Base-by-base conservation (phyloP, 345 rosid genomes). In the Punica granatum region DNA sequence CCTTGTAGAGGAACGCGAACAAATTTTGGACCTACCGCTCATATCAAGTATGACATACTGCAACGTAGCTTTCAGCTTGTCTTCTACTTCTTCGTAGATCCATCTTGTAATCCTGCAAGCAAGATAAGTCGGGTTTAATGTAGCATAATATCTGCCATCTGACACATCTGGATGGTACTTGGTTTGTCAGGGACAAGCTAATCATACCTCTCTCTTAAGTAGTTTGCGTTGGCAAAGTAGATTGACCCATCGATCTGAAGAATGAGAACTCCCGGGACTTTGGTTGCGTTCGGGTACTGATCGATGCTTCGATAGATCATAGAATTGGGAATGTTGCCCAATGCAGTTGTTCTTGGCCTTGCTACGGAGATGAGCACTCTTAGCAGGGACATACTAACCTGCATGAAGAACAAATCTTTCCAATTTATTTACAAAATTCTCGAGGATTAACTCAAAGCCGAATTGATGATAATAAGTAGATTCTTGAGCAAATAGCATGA, bases 21-120 rank as follows among this genome's bases (percentile, higher is more conserved):
- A 58, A 56, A 32, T 23, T 16, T 10, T 23, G 18, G 34, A 53
- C 75, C 48, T 78, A 87, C 97, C 92, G 31, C 87, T 88, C 85
- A 91, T 70, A 77, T 89, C 90, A 25, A 94, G 79, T 65, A 94
- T 82, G 48, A 94, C 81, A 75, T 83, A 87, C 54, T 90, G 96
- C 67, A 94, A 78, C 69, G 85, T 79, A 32, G 81, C 68, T 68
- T 81, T 88, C 54, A 86, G 51, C 74, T 73, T 83, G 25, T 84
- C 90, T 81, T 88, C 96, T 73, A 85, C 96, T 77, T 92, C 97
- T 48, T 92, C 98, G 65, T 84, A 77, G 8, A 94, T 84, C 97
- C 98, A 92, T 75, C 99, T 82, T 13, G 81, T 72, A 73, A 94
- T 87, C 86, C 98, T 94, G 75, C 32, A 64, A 67, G 60, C 3